These are phyloP conservation scores for Acacia confusa DNA, from an alignment of 306 rosid species.

Conservation along the genomic window DNA sequence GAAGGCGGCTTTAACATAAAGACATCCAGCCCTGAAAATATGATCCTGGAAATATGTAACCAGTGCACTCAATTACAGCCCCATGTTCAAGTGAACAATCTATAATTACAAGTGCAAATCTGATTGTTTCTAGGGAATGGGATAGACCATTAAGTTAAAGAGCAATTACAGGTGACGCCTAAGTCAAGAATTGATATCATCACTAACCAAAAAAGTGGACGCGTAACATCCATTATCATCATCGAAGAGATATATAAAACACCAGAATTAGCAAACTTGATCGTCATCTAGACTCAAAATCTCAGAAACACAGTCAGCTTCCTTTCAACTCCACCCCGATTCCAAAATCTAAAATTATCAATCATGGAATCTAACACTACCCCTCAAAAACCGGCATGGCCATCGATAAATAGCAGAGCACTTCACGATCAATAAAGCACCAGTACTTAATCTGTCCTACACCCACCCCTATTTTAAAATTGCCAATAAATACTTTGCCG, in stretches of 20 bases:
- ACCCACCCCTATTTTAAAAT: background rate
- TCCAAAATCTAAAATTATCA: slow-evolving; percentile 20
- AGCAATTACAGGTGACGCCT: background rate
- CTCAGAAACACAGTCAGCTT: background rate
- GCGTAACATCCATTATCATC: background rate
- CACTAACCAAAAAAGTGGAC: slow-evolving; percentile 1
- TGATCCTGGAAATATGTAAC: background rate
- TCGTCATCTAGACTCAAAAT: slow-evolving; percentile 20
- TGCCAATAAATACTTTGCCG: background rate
- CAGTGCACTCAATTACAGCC: background rate
- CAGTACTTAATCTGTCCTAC: background rate
- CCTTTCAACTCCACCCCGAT: slow-evolving; percentile 15
- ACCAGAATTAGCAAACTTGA: background rate
- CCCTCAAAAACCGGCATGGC: background rate
- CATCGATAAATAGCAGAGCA: background rate
- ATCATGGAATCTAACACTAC: slow-evolving; percentile 37
- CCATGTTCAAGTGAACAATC: background rate
- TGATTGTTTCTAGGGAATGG: background rate
- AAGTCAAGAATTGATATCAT: background rate
- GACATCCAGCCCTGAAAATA: background rate
- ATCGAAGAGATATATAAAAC: background rate
- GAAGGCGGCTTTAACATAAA: background rate
- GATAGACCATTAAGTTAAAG: background rate
- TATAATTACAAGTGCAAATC: background rate
- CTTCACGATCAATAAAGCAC: background rate